These are phyloP conservation scores for Leccinum incarnatum DNA, from an alignment of 768 basidiomycete genomes.

Conservation along the genomic window DNA sequence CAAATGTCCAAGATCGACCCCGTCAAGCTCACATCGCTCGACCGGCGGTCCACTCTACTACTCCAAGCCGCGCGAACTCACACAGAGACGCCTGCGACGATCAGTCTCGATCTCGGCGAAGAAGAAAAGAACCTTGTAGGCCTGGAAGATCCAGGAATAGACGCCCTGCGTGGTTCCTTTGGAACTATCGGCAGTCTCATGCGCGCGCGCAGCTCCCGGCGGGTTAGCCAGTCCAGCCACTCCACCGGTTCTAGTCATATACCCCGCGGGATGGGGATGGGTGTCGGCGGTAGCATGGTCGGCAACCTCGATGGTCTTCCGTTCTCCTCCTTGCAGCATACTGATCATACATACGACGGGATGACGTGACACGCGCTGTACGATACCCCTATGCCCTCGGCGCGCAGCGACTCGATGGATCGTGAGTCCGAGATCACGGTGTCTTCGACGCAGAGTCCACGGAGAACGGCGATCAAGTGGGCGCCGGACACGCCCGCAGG, in stretches of 20 bases:
- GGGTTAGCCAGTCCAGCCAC: conserved; percentile 48
- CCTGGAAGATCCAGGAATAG: conserved; percentile 89
- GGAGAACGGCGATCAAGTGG: conserved; percentile 67
- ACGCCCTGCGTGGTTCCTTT: conserved; percentile 86
- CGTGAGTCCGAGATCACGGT: conserved; percentile 33
- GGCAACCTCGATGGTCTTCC: conserved; percentile 24
- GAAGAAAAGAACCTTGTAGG: conserved; percentile 65
- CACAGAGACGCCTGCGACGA: conserved; percentile 49
- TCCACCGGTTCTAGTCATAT: conserved; percentile 22
- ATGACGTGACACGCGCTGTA: conserved; percentile 82
- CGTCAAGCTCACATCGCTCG: conserved; percentile 69
- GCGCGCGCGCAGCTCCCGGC: conserved; percentile 55
- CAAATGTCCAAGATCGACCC: conserved; percentile 97
- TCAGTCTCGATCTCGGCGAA: conserved; percentile 34
- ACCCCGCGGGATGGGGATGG: conserved; percentile 21
- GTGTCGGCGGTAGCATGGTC: conserved; percentile 29
- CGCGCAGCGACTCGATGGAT: conserved; percentile 36
- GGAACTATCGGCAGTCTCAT: conserved; percentile 92
- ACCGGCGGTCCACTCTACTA: conserved; percentile 86
- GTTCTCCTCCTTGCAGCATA: conserved; percentile 24
- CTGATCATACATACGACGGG: conserved; percentile 42
- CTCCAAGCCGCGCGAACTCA: conserved; percentile 78
- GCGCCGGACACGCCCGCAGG: conserved; percentile 60
- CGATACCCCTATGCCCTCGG: conserved; percentile 74
- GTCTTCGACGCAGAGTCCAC: conserved; percentile 31